These are phyloP conservation scores for Mallotus nudiflorus DNA, from an alignment of 345 rosid genomes.

Conservation along the genomic window DNA sequence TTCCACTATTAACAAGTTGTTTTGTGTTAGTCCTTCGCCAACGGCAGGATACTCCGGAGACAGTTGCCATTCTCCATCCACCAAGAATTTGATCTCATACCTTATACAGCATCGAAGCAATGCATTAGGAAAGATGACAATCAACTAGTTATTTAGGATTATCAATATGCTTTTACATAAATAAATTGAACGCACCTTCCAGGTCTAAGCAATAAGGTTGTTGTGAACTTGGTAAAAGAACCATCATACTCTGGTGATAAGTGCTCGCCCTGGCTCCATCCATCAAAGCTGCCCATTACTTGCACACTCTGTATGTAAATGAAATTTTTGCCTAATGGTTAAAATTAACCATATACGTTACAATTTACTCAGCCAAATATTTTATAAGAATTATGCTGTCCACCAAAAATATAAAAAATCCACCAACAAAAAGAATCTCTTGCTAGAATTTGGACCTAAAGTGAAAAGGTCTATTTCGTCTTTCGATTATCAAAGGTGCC, in stretches of 20 bases:
- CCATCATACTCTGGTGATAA: constrained; percentile 79
- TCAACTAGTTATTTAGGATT: not conserved
- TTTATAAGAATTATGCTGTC: too few relatives aligned
- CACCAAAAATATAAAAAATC: not conserved
- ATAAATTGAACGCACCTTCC: constrained; percentile 54
- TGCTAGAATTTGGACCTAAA: too few relatives aligned
- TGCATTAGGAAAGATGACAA: not conserved
- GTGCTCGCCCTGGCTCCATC: constrained; percentile 87
- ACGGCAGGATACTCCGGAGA: constrained; percentile 72
- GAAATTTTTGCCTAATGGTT: not conserved
- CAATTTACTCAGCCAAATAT: not conserved
- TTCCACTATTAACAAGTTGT: constrained; percentile 69
- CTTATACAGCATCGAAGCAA: constrained; percentile 29
- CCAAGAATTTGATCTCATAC: constrained; percentile 92
- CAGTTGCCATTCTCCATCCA: constrained; percentile 87
- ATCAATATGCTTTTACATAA: not conserved
- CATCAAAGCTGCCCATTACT: constrained; percentile 90
- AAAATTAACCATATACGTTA: not conserved
- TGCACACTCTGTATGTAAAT: constrained; percentile 57
- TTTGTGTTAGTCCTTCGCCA: constrained; percentile 68
- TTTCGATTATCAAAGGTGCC: too few relatives aligned
- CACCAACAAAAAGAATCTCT: not conserved
- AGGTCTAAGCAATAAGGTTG: constrained; percentile 72
- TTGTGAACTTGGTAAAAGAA: constrained; percentile 62
- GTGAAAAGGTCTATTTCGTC: too few relatives aligned